Base-by-base conservation (phyloP, 139 green algal species). In the Nannochloris sp. region DNA sequence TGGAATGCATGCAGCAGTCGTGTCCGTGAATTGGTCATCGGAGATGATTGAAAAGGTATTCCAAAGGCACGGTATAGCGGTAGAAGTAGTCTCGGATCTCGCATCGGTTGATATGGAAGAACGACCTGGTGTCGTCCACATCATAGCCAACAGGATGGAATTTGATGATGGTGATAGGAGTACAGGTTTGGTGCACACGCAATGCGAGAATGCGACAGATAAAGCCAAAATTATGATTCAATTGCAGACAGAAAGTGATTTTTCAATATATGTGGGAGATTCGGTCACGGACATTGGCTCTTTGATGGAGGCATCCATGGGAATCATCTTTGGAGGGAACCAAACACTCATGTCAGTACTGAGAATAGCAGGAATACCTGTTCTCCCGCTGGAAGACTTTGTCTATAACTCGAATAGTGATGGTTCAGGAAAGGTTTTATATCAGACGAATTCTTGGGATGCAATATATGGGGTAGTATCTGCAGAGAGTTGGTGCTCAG, bases 11-110 rank as follows among this genome's bases (percentile, higher is more conserved):
- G 68, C 59, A 61, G 62, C 44, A 29, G 66, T 92, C 2, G 40
- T 92, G 12, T 89, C 82, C 1, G 87, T 94, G 51, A 90, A 87
- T 69, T 94, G 86, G 86, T 84, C 71, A 4, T 57, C 64, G 3
- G 70, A 74, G 31, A 66, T 88, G 56, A 68, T 93, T 25, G 55
- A 57, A 5, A 79, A 61, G 11, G 81, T 71, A n/a, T 68, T 88
- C 62, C 15, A 48, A 16, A 60, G 58, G 46, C 23, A 66, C 18
- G 60, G 64, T 5, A 55, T 64, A 46, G 25, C 56, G 5, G 60
- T 70, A 25, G 73, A 65, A 21, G 46, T 70, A 37, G n/a, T 53
- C 5, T 64, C 61, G 44, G 21, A 58, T 31, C 50, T 23, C 23
- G 7, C 23, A 9, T 34, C n/a, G 19, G 7, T 16, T 11, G 61